These are phyloP conservation scores for Wallacemonas sp. DNA, from an alignment of 208 protist genomes.

Conservation along the genomic window DNA sequence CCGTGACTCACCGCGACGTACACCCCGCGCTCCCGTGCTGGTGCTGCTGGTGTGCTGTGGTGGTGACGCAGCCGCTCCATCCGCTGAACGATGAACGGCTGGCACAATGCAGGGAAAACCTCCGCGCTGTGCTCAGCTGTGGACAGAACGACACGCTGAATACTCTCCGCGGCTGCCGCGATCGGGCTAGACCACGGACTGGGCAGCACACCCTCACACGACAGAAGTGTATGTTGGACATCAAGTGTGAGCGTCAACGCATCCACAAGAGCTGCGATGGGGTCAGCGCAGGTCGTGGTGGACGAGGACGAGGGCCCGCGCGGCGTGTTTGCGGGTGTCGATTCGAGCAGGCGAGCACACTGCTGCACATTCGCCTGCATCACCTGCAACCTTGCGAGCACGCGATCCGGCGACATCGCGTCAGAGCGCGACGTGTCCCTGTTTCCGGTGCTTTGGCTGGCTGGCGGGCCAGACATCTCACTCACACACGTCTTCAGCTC, in stretches of 20 bases:
- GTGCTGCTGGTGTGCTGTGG: background rate
- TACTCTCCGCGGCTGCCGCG: background rate
- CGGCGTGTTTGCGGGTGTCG: background rate
- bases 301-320: background rate
- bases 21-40: background rate
- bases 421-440: too few relatives aligned
- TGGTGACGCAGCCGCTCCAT: slow-evolving; percentile 8
- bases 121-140: slow-evolving; percentile 10
- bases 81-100: background rate
- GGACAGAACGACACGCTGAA: background rate
- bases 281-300: background rate
- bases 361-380: background rate
- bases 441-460: too few relatives aligned
- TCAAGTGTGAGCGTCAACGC: slow-evolving; percentile 14
- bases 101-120: slow-evolving; percentile 19
- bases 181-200: background rate
- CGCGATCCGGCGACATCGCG: too few relatives aligned
- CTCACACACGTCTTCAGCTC: too few relatives aligned
- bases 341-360: too few relatives aligned
- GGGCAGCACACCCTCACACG: background rate
- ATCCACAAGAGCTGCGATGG: background rate
- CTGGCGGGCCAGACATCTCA: too few relatives aligned
- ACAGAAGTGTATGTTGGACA: background rate
- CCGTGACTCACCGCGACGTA: slow-evolving; percentile 16
- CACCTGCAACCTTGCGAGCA: too few relatives aligned